Base-by-base conservation (phyloP, 2,329 filamentous ascomycete species). In the Fusarium staphyleae region DNA sequence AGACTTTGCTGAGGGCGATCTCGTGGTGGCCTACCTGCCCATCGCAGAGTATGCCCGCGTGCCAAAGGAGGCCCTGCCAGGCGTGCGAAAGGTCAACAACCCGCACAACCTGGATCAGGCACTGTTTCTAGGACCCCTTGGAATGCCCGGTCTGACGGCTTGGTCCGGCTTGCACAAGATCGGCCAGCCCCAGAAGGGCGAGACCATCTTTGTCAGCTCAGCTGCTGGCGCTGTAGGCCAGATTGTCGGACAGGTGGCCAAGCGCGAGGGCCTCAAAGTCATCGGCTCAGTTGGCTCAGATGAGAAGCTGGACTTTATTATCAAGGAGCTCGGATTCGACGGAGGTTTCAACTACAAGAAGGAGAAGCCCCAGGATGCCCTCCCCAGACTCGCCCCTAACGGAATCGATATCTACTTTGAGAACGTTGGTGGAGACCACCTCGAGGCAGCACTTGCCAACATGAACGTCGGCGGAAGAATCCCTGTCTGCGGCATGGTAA, bases 301-400 rank as follows among this genome's bases (percentile, higher is more conserved):
- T 67, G 87, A 89, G 68, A 96, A 96, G 78, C 79, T 92, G 18
- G 84, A 89, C 15, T 95, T 86, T 72, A 72, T 83, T 45, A 69
- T 62, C 35, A 73, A 78, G 48, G 76, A 81, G 66, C 75, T 83
- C 1, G 81, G 80, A 8, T 83, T 79, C 61, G 80, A 83, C 48
- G 75, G 62, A 13, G 91, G 87, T 8, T 95, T 93, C 77, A 95
- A 96, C 80, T 96, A 96, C 81, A 93, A 95, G 82, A 92, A 84
- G 63, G 90, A 95, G 77, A 83, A 81, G 63, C 82, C 90, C 0
- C 69, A 74, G 1, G 87, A 87, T 10, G 90, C 89, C 0, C 79
- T 96, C 49, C 74, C 78, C 60, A 81, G 89, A 52, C 80, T 95
- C 14, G 89, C 89, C 0, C 90, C 90, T 1, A 74, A 91, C 11